Evolutionary conservation across 768 basidiomycete genomes (phyloP).

Genomic region (Lentinula lateritia): DNA sequence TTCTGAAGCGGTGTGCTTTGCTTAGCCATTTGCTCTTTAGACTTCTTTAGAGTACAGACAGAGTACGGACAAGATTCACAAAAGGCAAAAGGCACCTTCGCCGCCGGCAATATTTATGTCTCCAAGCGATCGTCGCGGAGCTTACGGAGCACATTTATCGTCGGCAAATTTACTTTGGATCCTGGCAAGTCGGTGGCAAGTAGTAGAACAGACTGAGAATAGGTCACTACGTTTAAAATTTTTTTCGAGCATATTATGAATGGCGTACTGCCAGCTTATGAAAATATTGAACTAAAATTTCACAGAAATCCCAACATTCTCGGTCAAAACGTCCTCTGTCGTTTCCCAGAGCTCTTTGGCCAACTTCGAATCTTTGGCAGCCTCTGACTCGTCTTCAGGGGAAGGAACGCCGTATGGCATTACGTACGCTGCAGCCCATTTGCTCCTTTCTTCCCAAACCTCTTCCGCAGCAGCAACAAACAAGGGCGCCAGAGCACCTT

Average conservation of each 20-base stretch:
- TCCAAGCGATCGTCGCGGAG: no score
- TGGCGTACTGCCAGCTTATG: no score
- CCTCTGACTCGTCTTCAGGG: constrained; percentile 15
- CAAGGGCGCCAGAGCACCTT: constrained; percentile 29
- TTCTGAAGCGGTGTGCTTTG: constrained; percentile 26
- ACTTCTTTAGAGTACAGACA: no score
- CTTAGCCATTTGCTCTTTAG: background rate
- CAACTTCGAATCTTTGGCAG: constrained; percentile 24
- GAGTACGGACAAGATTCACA: no score
- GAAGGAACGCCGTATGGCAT: constrained; percentile 25
- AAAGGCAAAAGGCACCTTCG: no score
- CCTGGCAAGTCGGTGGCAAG: no score
- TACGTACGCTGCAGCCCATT: constrained; percentile 33
- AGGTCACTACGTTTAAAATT: no score
- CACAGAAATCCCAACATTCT: background rate
- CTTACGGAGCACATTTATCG: no score
- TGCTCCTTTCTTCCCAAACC: constrained; percentile 19
- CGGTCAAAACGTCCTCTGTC: constrained; percentile 23
- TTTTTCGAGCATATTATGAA: no score
- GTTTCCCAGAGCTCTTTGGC: constrained; percentile 34
- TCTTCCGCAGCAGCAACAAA: constrained; percentile 34
- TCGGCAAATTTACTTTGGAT: no score
- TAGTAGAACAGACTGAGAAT: no score
- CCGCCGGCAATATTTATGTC: no score
- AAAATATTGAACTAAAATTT: background rate